These are phyloP conservation scores for Pterulicium gracile DNA, from an alignment of 1,284 basidiomycete genomes.

Conservation along the genomic window DNA sequence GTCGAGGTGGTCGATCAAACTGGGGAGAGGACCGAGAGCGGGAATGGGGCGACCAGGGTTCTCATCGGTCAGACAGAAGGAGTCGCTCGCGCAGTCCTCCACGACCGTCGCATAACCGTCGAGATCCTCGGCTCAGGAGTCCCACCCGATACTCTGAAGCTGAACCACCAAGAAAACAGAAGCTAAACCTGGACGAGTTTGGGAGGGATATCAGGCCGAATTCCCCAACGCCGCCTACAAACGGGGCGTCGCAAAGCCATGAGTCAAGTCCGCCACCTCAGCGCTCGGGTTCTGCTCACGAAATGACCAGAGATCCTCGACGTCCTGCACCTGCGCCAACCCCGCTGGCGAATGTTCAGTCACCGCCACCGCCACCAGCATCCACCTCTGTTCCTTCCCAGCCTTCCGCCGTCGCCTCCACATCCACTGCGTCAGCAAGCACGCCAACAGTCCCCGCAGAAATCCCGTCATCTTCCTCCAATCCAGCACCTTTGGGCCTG, in stretches of 20 bases:
- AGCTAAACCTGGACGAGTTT: conserved; percentile 50
- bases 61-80: conserved; percentile 29
- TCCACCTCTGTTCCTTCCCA: too few relatives aligned
- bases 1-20: conserved; percentile 35
- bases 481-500: background rate
- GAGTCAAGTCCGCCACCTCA: background rate
- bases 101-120: conserved; percentile 12
- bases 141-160: conserved; percentile 33
- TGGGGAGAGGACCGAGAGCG: conserved; percentile 36
- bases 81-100: conserved; percentile 67
- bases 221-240: background rate
- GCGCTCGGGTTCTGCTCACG: too few relatives aligned
- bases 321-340: too few relatives aligned
- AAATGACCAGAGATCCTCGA: too few relatives aligned
- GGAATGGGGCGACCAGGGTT: conserved; percentile 26
- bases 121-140: conserved; percentile 27
- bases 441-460: background rate
- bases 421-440: background rate
- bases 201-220: conserved; percentile 59
- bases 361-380: too few relatives aligned
- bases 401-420: too few relatives aligned
- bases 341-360: too few relatives aligned
- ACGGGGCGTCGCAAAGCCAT: background rate
- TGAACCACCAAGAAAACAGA: conserved; percentile 14
- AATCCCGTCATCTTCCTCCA: background rate